Evolutionary conservation across 495 filamentous ascomycete genomes (phyloP), one percentile per base, ranked within the genome.

Genomic region (Penicillium turbatum): DNA sequence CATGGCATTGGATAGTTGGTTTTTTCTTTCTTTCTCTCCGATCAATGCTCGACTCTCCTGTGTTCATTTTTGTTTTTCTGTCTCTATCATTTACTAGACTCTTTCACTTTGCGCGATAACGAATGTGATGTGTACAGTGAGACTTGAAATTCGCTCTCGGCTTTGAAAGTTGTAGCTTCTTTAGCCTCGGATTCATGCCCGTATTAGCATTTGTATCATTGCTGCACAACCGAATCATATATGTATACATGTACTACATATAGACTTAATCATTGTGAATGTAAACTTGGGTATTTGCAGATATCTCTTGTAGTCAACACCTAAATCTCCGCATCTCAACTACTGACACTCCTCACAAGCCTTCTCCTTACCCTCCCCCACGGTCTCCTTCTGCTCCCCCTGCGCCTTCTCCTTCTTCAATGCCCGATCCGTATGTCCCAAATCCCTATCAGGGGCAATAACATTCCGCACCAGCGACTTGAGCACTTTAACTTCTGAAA

Each of bases 381-480:
- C 21, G 4, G 21, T 24, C 31, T 47, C 21, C 40, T 30, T 21
- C 40, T 62, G 30, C 31, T 57, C 49, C 44, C 54, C 30, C 41
- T 39, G 56, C 59, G 49, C 44, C 26, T 41, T 56, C 40, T 54
- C 36, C 27, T 56, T 65, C 56, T 62, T 72, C 60, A 75, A 61
- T 0, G 72, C 73, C 50, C 79, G 73, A 68, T 91, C 88, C 3
- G 89, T 85, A 76, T 98, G 93, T 1, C 93, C 93, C 52, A 97
- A 69, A 66, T 89, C 79, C 54, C 86, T 77, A 0, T 67, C 70
- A 0, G 93, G 93, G 48, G 91, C 82, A 56, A 97, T 85, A 34
- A 89, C 76, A 75, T 97, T 86, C 40, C 93, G 74, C 6, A 98
- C 86, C n/a, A 84, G 78, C 16, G 87, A 80, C 70, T 98, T 97